Evolutionary conservation across 495 filamentous ascomycete genomes (phyloP), one percentile per base, ranked within the genome.

Genomic region (Xylaria flabelliformis): DNA sequence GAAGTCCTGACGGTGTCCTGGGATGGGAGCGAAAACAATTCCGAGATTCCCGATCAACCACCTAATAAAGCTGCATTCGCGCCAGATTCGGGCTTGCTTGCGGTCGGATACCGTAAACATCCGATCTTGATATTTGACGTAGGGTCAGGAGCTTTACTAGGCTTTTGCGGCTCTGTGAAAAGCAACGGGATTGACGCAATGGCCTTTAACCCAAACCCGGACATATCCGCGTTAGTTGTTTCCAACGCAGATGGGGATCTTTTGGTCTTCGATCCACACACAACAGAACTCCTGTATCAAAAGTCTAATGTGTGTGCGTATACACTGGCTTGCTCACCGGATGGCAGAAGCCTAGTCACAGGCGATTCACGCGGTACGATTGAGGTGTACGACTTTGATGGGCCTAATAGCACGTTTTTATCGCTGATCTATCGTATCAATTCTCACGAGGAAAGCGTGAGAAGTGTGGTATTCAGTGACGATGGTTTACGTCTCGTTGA

Each of bases 401-500:
- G 42, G 2, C 36, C 59, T 42, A n/a, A 42, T 21, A 42, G 59
- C 59, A 63, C 59, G 59, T 63, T 42, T 42, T 65, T 82, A 13
- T 42, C 51, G 5, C 69, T 72, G 2, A 75, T 82, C 5, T 81
- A 81, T 63, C 74, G 72, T 29, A 75, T 68, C 62, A 77, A 65
- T 17, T 34, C 72, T n/a, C 51, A 72, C 0, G 74, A 77, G n/a
- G 70, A 73, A 8, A 41, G 70, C 0, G 75, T 82, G 24, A 71
- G 70, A 32, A 71, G 61, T 3, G 26, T 82, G 26, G 51, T 73
- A 5, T 79, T 82, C 61, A 80, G 67, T 53, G 24, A 56, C 3
- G 80, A 82, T 48, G 79, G 78, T 24, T 62, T 74, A 10, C 75
- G 78, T 8, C 74, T 82, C 36, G 41, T 80, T 19, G 79, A 82